Base-by-base conservation (phyloP, 208 protist species). In the Acanthamoeba sp. region DNA sequence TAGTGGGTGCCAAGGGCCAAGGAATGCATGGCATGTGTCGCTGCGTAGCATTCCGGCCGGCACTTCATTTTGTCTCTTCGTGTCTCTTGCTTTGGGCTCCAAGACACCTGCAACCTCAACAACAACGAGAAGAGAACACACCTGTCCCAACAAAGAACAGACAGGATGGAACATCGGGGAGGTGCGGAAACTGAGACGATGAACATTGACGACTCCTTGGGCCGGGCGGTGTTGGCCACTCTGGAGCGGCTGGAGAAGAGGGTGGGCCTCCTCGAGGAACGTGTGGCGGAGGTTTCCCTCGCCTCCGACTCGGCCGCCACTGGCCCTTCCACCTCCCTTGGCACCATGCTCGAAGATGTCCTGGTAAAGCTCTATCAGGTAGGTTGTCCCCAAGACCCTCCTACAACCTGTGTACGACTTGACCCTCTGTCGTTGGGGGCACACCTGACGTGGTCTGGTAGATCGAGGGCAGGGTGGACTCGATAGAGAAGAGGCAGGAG, bases 301-400 rank as follows among this genome's bases (percentile, higher is more conserved):
- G 62, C 29, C n/a, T 10, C 62, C 29, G 62, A 29, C 10, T 36
- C 62, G 4, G 7, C 24, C 7, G 6, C n/a, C 5, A n/a, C 57
- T 24, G 62, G 62, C 7, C 62, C 62, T 9, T 69, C 62, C 14
- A 69, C 62, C 62, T 69, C 62, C n/a, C 62, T 69, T 20, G 62
- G 62, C 62, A 69, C 24, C 29, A 69, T 69, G 62, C 62, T 69
- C 29, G 62, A 69, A 36, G 62, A 69, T 29, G 62, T 69, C 62
- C 24, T 69, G 10, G 62, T 69, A 24, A 69, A 69, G 29, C 62
- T 69, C 62, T 69, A 69, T 29, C 62, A 69, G 62, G 62, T 69
- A 36, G 6, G 48, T 55, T n/a, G n/a, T n/a, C n/a, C n/a, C n/a
- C n/a, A n/a, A n/a, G n/a, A 20, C 62, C 62, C 29, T 69, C 29